Conservation (phyloP, 2,329 filamentous ascomycete species). For the Colletotrichum filicis region DNA sequence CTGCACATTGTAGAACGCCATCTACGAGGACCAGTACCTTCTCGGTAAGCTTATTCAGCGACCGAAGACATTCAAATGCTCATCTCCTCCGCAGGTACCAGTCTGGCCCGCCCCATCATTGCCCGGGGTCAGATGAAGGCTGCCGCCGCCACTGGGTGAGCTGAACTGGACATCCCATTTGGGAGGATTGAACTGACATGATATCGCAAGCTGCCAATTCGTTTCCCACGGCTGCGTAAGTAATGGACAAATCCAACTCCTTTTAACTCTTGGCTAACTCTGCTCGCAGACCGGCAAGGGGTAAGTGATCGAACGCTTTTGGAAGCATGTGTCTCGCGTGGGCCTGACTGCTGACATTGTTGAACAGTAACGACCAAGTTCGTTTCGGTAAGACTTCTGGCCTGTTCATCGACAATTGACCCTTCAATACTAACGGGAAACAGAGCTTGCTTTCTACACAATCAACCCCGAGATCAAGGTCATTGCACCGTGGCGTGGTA, state of each 20-base stretch:
- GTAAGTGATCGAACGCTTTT: neutral
- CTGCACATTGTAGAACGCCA: conserved; percentile 35
- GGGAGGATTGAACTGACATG: neutral
- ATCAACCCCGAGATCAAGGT: conserved; percentile 63
- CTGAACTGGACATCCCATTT: neutral
- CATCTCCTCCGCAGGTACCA: conserved; percentile 52
- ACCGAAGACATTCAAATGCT: neutral
- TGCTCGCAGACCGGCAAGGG: conserved; percentile 31
- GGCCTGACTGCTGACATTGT: neutral
- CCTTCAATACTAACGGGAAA: conserved; percentile 4
- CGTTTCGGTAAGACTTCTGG: conserved; percentile 42
- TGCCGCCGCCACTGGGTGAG: neutral
- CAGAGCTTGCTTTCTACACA: conserved; percentile 47
- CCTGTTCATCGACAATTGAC: neutral
- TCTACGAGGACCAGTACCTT: conserved; percentile 66
- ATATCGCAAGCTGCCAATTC: conserved; percentile 45
- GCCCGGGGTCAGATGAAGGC: conserved; percentile 68
- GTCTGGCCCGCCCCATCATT: conserved; percentile 73
- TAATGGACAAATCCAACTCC: neutral
- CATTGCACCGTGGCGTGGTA: conserved; percentile 71
- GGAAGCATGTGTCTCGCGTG: neutral
- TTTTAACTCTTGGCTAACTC: neutral
- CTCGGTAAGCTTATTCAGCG: conserved; percentile 49
- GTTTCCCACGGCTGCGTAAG: conserved; percentile 59
- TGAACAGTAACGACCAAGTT: conserved; percentile 45